Evolutionary conservation across 352 stramenopile species (phyloP).

Genomic region (Globisporangium parvum): DNA sequence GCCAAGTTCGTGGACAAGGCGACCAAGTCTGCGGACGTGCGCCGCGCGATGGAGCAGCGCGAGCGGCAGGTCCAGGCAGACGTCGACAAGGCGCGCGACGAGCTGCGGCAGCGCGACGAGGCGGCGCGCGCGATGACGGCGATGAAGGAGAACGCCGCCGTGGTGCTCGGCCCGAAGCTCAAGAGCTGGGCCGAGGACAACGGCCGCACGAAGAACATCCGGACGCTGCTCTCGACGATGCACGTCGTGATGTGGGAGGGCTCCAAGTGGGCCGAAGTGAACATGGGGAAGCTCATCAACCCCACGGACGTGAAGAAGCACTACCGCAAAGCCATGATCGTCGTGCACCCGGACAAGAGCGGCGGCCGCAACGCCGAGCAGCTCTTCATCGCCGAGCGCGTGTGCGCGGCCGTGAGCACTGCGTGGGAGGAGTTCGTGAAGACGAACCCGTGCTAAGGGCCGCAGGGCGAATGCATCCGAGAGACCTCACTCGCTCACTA

Average conservation of each 20-base stretch:
- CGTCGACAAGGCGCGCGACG: slow-evolving; percentile 68
- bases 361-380: slow-evolving; percentile 81
- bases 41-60: slow-evolving; percentile 79
- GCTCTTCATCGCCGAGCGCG: slow-evolving; percentile 85
- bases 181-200: slow-evolving; percentile 84
- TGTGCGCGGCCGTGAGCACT: slow-evolving; percentile 88
- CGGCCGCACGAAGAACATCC: slow-evolving; percentile 87
- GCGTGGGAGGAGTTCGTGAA: slow-evolving; percentile 87
- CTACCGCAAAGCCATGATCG: slow-evolving; percentile 90
- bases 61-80: slow-evolving; percentile 65
- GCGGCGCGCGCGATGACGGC: slow-evolving; percentile 40
- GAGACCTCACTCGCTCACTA: neutral
- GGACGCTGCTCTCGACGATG: slow-evolving; percentile 89
- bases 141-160: slow-evolving; percentile 60
- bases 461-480: neutral
- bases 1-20: slow-evolving; percentile 79
- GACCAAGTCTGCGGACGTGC: slow-evolving; percentile 69
- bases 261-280: slow-evolving; percentile 83
- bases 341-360: slow-evolving; percentile 90
- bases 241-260: slow-evolving; percentile 89
- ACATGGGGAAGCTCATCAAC: slow-evolving; percentile 89
- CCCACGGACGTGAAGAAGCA: slow-evolving; percentile 89
- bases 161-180: slow-evolving; percentile 60
- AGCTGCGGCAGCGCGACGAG: slow-evolving; percentile 65
- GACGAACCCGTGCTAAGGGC: slow-evolving; percentile 49